Evolutionary conservation across 768 basidiomycete genomes (phyloP), one percentile per base, ranked within the genome.

Genomic region (Kockovaella imperatae): DNA sequence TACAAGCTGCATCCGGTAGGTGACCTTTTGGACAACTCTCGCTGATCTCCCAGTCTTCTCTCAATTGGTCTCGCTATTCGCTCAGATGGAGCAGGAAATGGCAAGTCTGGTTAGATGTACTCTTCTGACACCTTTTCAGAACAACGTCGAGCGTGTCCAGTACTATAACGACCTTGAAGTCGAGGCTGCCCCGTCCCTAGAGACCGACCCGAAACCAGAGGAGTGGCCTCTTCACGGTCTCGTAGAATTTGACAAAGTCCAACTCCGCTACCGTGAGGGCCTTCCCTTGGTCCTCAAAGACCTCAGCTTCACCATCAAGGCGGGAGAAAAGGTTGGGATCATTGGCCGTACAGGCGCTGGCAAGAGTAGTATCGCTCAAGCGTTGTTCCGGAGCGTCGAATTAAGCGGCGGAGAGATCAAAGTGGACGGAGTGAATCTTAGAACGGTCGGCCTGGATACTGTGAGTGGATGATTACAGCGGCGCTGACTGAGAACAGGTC

Each of bases 281-380:
- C 73, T 93, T 7, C 87, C 87, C 49, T 71, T 84, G 14, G 84
- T 90, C 6, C 70, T 96, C n/a, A 83, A 79, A 56, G 77, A 82
- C 24, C 77, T 96, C 45, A 78, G 78, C 11, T 69, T 97, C 51
- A 76, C 69, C 6, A 81, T 90, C 58, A 75, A 80, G 59, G 75
- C 84, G 0, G 80, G 77, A 38, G 86, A 91, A 67, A 93, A 90
- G 70, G 79, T 70, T 11, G 93, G 93, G n/a, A 81, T 95, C 47
- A 75, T 77, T 17, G 31, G 31, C 31, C 10, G 31, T 10, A 38
- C 36, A 21, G 26, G 77, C 23, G 82, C 82, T 36, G 73, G 71
- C 8, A 74, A 75, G 49, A 60, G 54, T 32, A 60, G 61, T 54
- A 65, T 49, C 23, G 53, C 59, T 0, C 65, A 71, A 35, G 86